Conservation (phyloP, 106 monocot species). For the Hemerocallis citrina region DNA sequence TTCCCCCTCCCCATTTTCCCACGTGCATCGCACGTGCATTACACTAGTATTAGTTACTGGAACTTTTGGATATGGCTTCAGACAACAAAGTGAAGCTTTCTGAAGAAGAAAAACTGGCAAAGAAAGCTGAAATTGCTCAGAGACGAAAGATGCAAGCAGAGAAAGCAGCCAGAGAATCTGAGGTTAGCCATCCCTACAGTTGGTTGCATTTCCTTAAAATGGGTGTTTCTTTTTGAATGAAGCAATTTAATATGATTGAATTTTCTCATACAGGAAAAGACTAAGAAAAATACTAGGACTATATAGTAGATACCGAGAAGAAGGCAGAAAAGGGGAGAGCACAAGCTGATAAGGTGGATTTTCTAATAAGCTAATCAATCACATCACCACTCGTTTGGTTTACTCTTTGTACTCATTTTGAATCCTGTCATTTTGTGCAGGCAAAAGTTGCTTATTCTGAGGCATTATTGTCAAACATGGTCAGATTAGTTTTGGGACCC, state of each 20-base stretch:
- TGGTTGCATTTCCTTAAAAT: background rate
- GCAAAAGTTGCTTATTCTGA: constrained; percentile 37
- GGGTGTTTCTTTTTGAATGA: background rate
- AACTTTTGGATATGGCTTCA: constrained; percentile 10
- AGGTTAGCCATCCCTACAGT: constrained; percentile 38
- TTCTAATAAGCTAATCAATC: background rate
- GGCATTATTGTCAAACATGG: constrained; percentile 16
- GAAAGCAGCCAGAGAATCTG: constrained; percentile 66
- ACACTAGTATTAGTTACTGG: too few species aligned
- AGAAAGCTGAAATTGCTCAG: constrained; percentile 84
- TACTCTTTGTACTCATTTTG: constrained; percentile 2
- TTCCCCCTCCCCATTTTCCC: too few species aligned
- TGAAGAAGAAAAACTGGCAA: constrained; percentile 79
- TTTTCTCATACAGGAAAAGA: constrained; percentile 51
- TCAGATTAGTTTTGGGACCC: constrained; percentile 56
- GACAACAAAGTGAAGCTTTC: constrained; percentile 81
- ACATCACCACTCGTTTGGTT: background rate
- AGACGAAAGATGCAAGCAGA: constrained; percentile 87
- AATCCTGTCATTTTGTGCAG: constrained; percentile 16
- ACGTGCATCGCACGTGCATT: too few species aligned
- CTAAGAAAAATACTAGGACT: constrained; percentile 93
- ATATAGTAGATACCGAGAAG: constrained; percentile 60
- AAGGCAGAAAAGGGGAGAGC: constrained; percentile 72
- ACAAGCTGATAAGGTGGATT: constrained; percentile 16
- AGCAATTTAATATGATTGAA: background rate